Base-by-base conservation (phyloP, 345 rosid genomes). In the Jatropha curcas region DNA sequence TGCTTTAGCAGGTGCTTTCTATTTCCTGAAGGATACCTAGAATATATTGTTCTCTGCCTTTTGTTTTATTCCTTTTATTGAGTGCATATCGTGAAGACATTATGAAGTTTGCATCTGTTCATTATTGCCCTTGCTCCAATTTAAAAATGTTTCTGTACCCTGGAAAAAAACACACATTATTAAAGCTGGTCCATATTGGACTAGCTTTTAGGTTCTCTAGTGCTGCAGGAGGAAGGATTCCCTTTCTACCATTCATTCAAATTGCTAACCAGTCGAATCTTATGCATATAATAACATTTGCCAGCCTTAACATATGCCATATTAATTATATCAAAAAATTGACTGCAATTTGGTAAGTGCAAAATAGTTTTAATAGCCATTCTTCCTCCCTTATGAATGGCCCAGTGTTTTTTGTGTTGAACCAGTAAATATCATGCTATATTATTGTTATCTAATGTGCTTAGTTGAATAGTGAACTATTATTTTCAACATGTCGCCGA, bases 1-100 rank as follows among this genome's bases (percentile, higher is more conserved):
- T 59, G 84, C 76, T 48, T 48, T 84, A 68, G 89, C 87, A 19
- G 97, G 98, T 96, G 84, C 12, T 28, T 65, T 68, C 60, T 30
- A 11, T 68, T 76, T 31, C 60, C 70, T 34, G 67, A 56, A 39
- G 63, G 11, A 19, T 55, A 8, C 31, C 27, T 7, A 60, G 45
- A 19, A 30, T 39, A n/a, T 60, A 11, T 7, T 25, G 39, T 2
- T 41, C 7, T 39, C 7, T 58, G n/a, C 19, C 7, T 22, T 30
- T 31, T 30, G 0, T n/a, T 51, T 24, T 20, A 28, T 16, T 60
- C 27, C 64, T 30, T 13, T 30, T 48, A 20, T 20, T 50, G n/a
- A 3, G 19, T 65, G 69, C 43, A 48, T 67, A n/a, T 31, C 43
- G n/a, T 45, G 1, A 48, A 45, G 56, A 50, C 30, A 2, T 39